Conservation (phyloP, 768 basidiomycete genomes). For the Tylopilus felleus region DNA sequence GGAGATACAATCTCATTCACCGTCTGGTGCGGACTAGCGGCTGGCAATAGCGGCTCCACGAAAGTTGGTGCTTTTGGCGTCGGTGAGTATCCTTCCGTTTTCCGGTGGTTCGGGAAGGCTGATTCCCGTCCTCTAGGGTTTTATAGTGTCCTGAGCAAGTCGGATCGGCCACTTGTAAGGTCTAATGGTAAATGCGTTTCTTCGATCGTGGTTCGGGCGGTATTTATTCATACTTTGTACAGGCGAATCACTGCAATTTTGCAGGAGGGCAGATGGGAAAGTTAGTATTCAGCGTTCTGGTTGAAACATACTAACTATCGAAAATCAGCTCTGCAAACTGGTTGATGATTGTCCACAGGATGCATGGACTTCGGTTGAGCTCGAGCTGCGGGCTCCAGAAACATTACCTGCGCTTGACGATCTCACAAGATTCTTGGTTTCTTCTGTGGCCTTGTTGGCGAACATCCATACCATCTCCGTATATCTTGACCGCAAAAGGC, state of each 20-base stretch:
- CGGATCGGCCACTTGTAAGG: slow-evolving; percentile 10
- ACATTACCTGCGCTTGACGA: slow-evolving; percentile 1
- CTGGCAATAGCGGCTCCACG: slow-evolving; percentile 8
- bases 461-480: slow-evolving; percentile 4
- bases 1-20: neutral
- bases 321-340: slow-evolving; percentile 2
- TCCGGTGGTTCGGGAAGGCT: neutral
- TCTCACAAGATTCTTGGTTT: slow-evolving; percentile 11
- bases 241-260: slow-evolving; percentile 18
- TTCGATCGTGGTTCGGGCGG: neutral
- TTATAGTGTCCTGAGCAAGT: slow-evolving; percentile 18
- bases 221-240: neutral
- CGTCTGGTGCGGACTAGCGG: neutral
- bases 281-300: neutral
- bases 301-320: neutral
- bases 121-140: slow-evolving; percentile 4
- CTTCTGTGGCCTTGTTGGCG: slow-evolving; percentile 9
- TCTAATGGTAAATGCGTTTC: slow-evolving; percentile 4
- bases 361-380: slow-evolving; percentile 7
- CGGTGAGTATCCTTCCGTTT: neutral
- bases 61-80: slow-evolving; percentile 20
- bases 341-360: neutral
- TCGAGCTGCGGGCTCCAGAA: slow-evolving; percentile 9
- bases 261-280: slow-evolving; percentile 6
- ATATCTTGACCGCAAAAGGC: neutral